Evolutionary conservation across 805 yeast species (phyloP).

Genomic region (Saccharomycopsis schoenii): DNA sequence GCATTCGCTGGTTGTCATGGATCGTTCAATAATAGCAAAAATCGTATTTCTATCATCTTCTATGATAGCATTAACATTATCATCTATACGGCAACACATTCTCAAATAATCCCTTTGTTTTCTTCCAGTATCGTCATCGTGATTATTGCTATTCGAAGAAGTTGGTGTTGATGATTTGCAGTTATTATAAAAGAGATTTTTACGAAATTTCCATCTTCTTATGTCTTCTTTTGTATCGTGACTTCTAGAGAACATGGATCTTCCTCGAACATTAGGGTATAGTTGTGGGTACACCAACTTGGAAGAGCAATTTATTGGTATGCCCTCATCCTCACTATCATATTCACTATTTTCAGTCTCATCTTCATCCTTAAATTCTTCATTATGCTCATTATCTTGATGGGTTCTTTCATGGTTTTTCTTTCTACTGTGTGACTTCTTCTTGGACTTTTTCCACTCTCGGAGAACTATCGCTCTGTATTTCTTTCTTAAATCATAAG

Average conservation of each 20-base stretch:
- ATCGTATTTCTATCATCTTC: slow-evolving; percentile 3
- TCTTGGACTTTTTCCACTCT: slow-evolving; percentile 10
- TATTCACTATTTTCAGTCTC: neutral
- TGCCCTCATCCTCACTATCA: neutral
- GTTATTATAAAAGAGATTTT: neutral
- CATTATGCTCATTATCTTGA: neutral
- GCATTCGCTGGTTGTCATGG: slow-evolving; percentile 3
- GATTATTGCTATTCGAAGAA: neutral
- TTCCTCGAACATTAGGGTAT: slow-evolving; percentile 2
- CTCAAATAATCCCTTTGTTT: neutral
- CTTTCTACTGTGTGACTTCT: neutral
- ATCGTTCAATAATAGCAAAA: slow-evolving; percentile 7
- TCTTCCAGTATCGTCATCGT: neutral
- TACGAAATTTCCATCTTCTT: slow-evolving; percentile 1
- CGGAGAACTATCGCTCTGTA: slow-evolving; percentile 8
- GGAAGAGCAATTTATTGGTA: neutral
- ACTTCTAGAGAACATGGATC: slow-evolving; percentile 2
- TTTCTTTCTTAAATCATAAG: slow-evolving; percentile 8
- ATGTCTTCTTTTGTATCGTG: neutral
- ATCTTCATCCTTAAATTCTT: neutral
- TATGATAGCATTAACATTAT: neutral
- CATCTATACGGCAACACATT: neutral
- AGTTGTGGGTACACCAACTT: slow-evolving; percentile 4
- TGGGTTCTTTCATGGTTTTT: neutral
- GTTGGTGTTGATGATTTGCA: neutral